Evolutionary conservation across 2,329 filamentous ascomycete genomes (phyloP).

Genomic region (Bipolaris bicolor): DNA sequence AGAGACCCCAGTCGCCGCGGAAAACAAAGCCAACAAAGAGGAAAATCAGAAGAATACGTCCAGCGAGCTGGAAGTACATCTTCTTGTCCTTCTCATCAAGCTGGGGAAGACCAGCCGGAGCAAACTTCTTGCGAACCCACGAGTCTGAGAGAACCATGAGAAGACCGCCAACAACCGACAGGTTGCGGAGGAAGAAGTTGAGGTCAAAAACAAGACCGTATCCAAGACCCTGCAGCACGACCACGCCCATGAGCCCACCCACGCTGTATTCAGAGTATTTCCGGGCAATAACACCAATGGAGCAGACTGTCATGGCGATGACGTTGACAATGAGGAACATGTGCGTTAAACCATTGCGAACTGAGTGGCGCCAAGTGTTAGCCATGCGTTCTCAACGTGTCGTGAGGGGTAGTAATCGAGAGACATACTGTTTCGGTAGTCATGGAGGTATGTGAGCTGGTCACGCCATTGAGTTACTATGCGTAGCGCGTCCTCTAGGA

Average conservation of each 20-base stretch:
- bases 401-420: background rate
- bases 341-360: constrained; percentile 87
- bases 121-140: constrained; percentile 97
- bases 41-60: constrained; percentile 94
- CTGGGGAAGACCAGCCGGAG: constrained; percentile 89
- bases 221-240: constrained; percentile 90
- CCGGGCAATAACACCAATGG: constrained; percentile 84
- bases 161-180: constrained; percentile 95
- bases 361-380: constrained; percentile 56
- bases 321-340: constrained; percentile 92
- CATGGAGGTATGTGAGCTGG: constrained; percentile 89
- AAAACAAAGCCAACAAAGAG: constrained; percentile 97
- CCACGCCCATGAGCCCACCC: constrained; percentile 84
- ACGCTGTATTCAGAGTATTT: constrained; percentile 95
- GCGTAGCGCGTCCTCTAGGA: constrained; percentile 92
- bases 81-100: constrained; percentile 99
- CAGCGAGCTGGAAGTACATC: constrained; percentile 99
- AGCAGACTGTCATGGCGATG: constrained; percentile 82
- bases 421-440: constrained; percentile 84
- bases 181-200: constrained; percentile 99
- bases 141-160: constrained; percentile 98
- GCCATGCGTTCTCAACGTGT: constrained; percentile 14
- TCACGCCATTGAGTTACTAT: constrained; percentile 98
- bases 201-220: constrained; percentile 98
- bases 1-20: constrained; percentile 88